phyloP scores from a whole-genome alignment of 2,329 filamentous ascomycete species.

The Pseudogymnoascus sp. region DNA sequence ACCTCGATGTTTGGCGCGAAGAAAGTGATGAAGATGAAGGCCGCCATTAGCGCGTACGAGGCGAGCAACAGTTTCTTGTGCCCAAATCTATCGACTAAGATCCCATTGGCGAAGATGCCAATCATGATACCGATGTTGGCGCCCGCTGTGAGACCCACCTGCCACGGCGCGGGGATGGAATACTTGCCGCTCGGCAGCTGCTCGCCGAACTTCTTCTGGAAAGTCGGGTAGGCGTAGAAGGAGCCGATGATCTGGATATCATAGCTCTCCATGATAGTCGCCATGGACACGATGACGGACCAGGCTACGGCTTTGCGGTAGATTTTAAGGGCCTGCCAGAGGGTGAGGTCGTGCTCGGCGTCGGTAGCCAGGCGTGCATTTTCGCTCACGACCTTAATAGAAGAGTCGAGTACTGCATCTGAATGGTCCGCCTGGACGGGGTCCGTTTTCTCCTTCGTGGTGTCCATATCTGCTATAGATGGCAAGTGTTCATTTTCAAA shows the following conservation, averaged over 20 bases:
- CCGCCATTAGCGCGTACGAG: constrained; percentile 38
- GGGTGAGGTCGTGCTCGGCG: constrained; percentile 62
- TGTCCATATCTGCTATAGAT: not conserved
- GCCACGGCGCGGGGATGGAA: constrained; percentile 27
- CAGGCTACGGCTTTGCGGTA: constrained; percentile 84
- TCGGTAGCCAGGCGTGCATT: constrained; percentile 38
- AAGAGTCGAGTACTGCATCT: not conserved
- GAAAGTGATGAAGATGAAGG: constrained; percentile 44
- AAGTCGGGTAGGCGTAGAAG: constrained; percentile 46
- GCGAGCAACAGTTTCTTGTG: constrained; percentile 44
- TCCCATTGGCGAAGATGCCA: constrained; percentile 41
- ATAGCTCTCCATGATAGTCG: constrained; percentile 88
- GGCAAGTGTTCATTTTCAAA: not conserved
- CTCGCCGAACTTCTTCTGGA: constrained; percentile 32
- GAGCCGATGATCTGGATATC: constrained; percentile 73
- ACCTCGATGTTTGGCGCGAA: constrained; percentile 40
- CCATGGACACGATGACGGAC: constrained; percentile 81
- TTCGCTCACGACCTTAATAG: constrained; percentile 6
- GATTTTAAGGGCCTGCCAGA: constrained; percentile 68
- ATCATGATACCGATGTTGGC: constrained; percentile 33
- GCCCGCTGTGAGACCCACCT: constrained; percentile 26
- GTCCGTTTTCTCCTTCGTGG: not conserved
- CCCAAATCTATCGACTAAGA: constrained; percentile 42
- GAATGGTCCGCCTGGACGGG: not conserved
- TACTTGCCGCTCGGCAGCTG: constrained; percentile 25